Evolutionary conservation across 2,329 filamentous ascomycete species (phyloP), one percentile per base, ranked within the genome.

Genomic region (Pleoardoris graminearum): DNA sequence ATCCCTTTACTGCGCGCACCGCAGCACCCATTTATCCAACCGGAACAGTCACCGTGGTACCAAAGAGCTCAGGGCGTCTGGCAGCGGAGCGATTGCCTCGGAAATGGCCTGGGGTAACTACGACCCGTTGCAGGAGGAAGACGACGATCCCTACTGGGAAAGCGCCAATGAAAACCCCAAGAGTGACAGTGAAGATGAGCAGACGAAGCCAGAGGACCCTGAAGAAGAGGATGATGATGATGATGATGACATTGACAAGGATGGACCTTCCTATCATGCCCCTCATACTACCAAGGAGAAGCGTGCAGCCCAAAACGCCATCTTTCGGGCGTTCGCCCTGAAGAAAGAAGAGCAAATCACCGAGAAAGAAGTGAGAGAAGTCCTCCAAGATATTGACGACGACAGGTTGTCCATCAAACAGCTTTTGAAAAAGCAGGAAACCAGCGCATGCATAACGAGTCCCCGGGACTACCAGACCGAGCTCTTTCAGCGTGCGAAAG

Each of bases 391-490:
- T n/a, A 60, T 65, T 23, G 74, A 77, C 19, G 76, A 82, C 48
- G 78, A 82, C 42, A 65, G 69, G 16, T 74, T 82, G 17, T 84
- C 81, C 1, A 80, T 82, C 35, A 74, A 75, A n/a, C 75, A 78
- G 39, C 72, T 85, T 4, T 72, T 85, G 47, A 76, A 77, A 7
- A 80, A 80, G 52, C 77, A 83, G 57, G 79, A 81, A 41, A 74
- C 76, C 5, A 73, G 74, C 1, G 65, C 73, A 30, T 89, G 91
- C 48, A 91, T 94, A 53, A 82, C 85, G 10, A 88, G 85, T 48
- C 90, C 92, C 0, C 82, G 93, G 43, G 91, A 96, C 65, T 99
- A 97, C 66, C 94, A 99, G 70, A 77, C 90, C 11, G 93, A 97
- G 68, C 81, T 99, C 0, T 97, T 94, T 65, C 90, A 97, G 70